Evolutionary conservation across 2,329 filamentous ascomycete genomes (phyloP), one percentile per base, ranked within the genome.

Genomic region (Ascochyta lentis): DNA sequence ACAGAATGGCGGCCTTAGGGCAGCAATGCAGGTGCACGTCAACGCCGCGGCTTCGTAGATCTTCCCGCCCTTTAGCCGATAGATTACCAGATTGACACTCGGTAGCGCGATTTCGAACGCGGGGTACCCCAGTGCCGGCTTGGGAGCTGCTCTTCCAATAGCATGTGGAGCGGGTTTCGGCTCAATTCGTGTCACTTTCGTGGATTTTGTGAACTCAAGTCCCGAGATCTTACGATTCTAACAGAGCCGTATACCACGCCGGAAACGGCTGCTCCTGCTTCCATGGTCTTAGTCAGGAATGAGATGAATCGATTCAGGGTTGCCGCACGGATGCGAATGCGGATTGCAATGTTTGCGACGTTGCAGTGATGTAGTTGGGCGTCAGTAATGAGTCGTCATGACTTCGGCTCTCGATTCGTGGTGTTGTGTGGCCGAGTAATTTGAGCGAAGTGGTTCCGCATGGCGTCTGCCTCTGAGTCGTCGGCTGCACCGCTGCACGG

Each of bases 391-490:
- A 39, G 13, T 47, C 47, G 19, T 24, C 15, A 24, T 22, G 9
- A 6, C n/a, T 27, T 51, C 24, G 31, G 23, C 31, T 51, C 33
- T 47, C 24, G 42, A 47, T 43, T 56, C 38, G 38, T 46, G 33
- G 24, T 43, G 42, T 55, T 35, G 24, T 38, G 38, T 51, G 47
- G 47, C 48, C 47, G 48, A 56, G 47, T 51, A 48, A 56, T 48
- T 56, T 50, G 41, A 42, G 53, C 47, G 47, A 50, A 12, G 19
- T 55, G 38, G 37, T 35, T 38, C 50, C 41, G 46, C 31, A 22
- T 29, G 16, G 52, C 24, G 35, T 13, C 29, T 41, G 46, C 41
- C 41, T 38, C 35, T 55, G 47, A 50, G 37, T 55, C 52, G 46
- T 44, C 31, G 38, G 46, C 16, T 43, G 38, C 47, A 39, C 31